phyloP scores from a whole-genome alignment of 78 protist genomes.

The Protostelium mycophagum region DNA sequence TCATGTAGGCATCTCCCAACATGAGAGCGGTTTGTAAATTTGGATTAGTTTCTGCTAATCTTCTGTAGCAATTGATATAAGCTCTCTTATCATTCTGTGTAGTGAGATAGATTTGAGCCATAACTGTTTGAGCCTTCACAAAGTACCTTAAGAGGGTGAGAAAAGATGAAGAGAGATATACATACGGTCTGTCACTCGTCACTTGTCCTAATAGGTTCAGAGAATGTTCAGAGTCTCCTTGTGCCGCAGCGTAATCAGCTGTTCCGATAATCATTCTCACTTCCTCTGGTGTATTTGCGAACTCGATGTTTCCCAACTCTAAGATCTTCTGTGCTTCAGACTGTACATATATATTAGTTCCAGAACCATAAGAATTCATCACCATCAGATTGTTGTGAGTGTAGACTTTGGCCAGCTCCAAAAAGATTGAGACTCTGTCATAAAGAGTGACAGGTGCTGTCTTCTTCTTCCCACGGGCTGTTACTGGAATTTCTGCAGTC shows the following conservation, averaged over 20 bases:
- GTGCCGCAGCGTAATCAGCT: constrained; percentile 6
- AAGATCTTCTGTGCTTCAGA: not conserved
- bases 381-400: not conserved
- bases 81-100: constrained; percentile 22
- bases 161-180: not conserved
- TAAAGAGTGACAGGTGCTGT: not conserved
- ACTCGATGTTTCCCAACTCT: not conserved
- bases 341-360: not conserved
- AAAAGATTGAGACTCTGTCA: constrained; percentile 11
- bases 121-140: constrained; percentile 21
- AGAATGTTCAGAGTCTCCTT: constrained; percentile 37
- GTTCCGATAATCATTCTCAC: constrained; percentile 28
- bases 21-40: constrained; percentile 9
- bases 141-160: constrained; percentile 4
- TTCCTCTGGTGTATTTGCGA: constrained; percentile 4
- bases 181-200: not conserved
- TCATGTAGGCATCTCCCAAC: constrained; percentile 75
- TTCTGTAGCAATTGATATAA: constrained; percentile 56
- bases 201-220: constrained; percentile 21
- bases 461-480: not conserved
- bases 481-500: not conserved
- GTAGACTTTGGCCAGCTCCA: constrained; percentile 17
- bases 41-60: constrained; percentile 11
- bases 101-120: constrained; percentile 57
- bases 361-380: not conserved